Evolutionary conservation across 495 filamentous ascomycete species (phyloP).

Genomic region (Penicillium egyptiacum): DNA sequence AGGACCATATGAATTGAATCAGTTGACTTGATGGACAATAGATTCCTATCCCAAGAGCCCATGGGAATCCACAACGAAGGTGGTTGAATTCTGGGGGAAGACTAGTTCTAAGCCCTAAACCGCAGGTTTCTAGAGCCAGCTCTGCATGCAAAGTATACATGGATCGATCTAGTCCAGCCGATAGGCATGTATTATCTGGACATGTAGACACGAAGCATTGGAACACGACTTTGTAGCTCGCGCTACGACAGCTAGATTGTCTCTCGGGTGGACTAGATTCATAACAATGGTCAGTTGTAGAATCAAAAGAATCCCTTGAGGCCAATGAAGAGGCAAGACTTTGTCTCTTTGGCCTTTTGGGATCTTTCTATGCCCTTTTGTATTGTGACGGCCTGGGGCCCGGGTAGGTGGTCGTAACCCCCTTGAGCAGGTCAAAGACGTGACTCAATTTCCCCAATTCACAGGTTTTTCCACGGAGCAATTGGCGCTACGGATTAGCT

Average conservation of each 20-base stretch:
- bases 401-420: background rate
- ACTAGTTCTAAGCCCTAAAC: background rate
- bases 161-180: background rate
- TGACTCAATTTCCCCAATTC: background rate
- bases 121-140: background rate
- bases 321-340: too few species aligned
- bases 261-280: background rate
- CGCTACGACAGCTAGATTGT: background rate
- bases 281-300: background rate
- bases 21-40: background rate
- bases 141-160: background rate
- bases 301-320: too few species aligned
- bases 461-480: background rate
- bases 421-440: background rate
- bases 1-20: background rate
- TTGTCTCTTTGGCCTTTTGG: too few species aligned
- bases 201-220: background rate
- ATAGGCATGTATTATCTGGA: background rate
- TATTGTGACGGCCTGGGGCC: too few species aligned
- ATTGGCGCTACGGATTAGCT: too few species aligned
- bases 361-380: too few species aligned
- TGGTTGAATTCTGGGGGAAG: background rate
- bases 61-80: background rate
- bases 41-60: background rate
- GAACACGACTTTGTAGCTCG: background rate